These are phyloP conservation scores for Penicillium sp. DNA, from an alignment of 2,329 filamentous ascomycete species.

Conservation along the genomic window DNA sequence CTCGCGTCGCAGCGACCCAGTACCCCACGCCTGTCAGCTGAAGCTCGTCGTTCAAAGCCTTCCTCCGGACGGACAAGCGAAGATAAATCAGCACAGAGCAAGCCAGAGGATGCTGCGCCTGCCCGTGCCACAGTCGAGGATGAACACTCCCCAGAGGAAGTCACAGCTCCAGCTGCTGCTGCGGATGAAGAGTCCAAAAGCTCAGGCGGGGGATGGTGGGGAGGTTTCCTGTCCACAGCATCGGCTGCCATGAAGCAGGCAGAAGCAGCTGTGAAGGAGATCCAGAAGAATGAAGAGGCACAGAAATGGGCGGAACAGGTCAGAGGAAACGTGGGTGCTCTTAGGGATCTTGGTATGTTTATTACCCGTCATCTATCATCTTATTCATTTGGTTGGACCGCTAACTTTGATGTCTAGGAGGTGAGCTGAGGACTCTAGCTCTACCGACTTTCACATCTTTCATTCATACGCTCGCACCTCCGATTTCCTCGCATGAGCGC, in stretches of 20 bases:
- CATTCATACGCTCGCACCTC: slow-evolving; percentile 89
- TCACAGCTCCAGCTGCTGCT: slow-evolving; percentile 32
- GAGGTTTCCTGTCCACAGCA: slow-evolving; percentile 77
- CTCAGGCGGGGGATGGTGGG: slow-evolving; percentile 78
- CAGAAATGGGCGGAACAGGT: slow-evolving; percentile 95
- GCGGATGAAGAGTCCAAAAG: slow-evolving; percentile 40
- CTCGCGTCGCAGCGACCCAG: slow-evolving; percentile 66
- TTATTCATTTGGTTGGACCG: background rate
- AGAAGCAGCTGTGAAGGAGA: slow-evolving; percentile 87
- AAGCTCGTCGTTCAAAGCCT: slow-evolving; percentile 52
- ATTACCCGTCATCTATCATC: background rate
- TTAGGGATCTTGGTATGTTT: slow-evolving; percentile 68
- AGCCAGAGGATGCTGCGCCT: slow-evolving; percentile 61
- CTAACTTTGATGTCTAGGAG: slow-evolving; percentile 54
- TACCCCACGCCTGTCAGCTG: slow-evolving; percentile 66
- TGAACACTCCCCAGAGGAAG: slow-evolving; percentile 26
- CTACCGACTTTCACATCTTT: slow-evolving; percentile 93
- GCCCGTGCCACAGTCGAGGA: slow-evolving; percentile 19
- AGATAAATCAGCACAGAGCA: slow-evolving; percentile 60
- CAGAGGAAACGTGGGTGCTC: slow-evolving; percentile 75
- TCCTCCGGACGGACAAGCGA: slow-evolving; percentile 58
- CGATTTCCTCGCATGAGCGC: slow-evolving; percentile 93
- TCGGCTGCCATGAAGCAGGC: slow-evolving; percentile 74
- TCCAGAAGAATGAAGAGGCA: slow-evolving; percentile 93
- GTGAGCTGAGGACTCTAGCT: slow-evolving; percentile 79